Percentiles rank a stretch among this genome's conserved stretches.
Conservation (phyloP, 148 eudicot genomes). For the Gaultheria prostrata region DNA sequence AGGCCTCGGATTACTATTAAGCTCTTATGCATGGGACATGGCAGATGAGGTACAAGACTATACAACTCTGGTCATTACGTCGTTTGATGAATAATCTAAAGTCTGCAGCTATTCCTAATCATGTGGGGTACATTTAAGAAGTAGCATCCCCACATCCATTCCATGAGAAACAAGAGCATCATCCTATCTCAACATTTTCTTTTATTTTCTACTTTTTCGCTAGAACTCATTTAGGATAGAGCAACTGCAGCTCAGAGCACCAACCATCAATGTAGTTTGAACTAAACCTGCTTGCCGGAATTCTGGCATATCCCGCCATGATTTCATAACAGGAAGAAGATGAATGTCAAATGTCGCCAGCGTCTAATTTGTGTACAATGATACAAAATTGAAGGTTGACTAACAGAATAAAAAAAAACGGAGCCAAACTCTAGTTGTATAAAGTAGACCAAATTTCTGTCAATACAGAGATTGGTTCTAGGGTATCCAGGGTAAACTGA, state of each 20-base stretch:
- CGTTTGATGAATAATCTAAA: neutral
- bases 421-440: constrained; percentile 1
- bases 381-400: neutral
- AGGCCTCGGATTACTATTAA: neutral
- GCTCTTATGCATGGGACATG: neutral
- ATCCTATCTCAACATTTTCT: neutral
- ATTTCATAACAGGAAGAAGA: neutral
- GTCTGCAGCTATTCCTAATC: neutral
- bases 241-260: neutral
- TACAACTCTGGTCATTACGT: neutral
- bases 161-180: neutral
- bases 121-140: neutral
- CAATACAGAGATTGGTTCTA: neutral
- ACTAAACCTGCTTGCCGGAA: neutral
- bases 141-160: neutral
- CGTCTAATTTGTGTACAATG: neutral
- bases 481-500: constrained; percentile 34
- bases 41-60: neutral
- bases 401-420: neutral
- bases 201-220: neutral
- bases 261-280: neutral
- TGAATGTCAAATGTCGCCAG: neutral
- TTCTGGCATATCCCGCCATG: neutral
- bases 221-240: neutral
- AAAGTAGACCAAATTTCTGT: neutral